Evolutionary conservation across 2,329 filamentous ascomycete species (phyloP).

Genomic region (Torrubiella hemipterigena): DNA sequence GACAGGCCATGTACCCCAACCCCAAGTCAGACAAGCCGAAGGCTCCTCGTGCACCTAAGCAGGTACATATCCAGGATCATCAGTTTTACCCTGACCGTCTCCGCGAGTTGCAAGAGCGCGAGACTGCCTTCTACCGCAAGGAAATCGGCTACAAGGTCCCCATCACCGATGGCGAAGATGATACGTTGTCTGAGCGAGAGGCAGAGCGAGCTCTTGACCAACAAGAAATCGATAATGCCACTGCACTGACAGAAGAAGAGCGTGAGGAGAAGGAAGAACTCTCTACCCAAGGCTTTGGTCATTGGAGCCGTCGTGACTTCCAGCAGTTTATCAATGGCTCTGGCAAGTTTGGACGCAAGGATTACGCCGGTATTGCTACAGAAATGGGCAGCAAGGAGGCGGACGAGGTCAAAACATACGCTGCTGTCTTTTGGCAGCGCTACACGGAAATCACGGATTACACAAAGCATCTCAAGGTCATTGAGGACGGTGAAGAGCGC

Average conservation of each 20-base stretch:
- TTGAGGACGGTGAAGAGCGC: slow-evolving; percentile 88
- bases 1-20: slow-evolving; percentile 66
- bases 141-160: slow-evolving; percentile 93
- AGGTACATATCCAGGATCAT: slow-evolving; percentile 86
- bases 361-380: slow-evolving; percentile 72
- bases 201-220: slow-evolving; percentile 82
- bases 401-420: slow-evolving; percentile 79
- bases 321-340: slow-evolving; percentile 96
- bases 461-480: slow-evolving; percentile 74
- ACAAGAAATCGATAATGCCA: slow-evolving; percentile 84
- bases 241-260: slow-evolving; percentile 79
- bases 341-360: slow-evolving; percentile 78
- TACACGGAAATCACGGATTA: slow-evolving; percentile 86
- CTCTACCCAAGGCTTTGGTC: slow-evolving; percentile 73
- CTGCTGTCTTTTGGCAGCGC: slow-evolving; percentile 92
- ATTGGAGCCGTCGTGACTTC: slow-evolving; percentile 97
- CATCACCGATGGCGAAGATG: slow-evolving; percentile 76
- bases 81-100: slow-evolving; percentile 88
- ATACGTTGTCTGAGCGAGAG: slow-evolving; percentile 74
- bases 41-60: slow-evolving; percentile 88
- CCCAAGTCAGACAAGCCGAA: slow-evolving; percentile 91
- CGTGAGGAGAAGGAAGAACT: slow-evolving; percentile 74
- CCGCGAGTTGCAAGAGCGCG: slow-evolving; percentile 83
- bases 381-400: slow-evolving; percentile 87
- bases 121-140: slow-evolving; percentile 91